Conservation (phyloP, 805 yeast species). For the Ogataea henricii region DNA sequence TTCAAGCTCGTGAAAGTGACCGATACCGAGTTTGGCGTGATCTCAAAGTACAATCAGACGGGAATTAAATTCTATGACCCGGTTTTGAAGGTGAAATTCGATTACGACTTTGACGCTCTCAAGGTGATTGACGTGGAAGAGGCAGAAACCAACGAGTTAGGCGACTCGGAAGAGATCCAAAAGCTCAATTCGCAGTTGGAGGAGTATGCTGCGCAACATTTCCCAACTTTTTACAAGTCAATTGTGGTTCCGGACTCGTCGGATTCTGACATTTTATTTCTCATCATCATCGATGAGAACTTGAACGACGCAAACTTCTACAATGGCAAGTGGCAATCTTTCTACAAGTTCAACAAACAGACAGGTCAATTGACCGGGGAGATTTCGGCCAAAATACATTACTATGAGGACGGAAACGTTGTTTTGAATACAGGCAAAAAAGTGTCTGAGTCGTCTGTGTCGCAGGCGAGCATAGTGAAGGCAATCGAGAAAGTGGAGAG, state of each 20-base stretch:
- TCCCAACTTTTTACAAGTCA: constrained; percentile 55
- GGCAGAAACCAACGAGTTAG: constrained; percentile 8
- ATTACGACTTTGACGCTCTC: constrained; percentile 55
- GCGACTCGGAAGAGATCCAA: constrained; percentile 14
- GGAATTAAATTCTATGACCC: constrained; percentile 61
- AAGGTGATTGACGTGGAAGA: constrained; percentile 55
- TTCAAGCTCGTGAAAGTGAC: constrained; percentile 35
- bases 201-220: constrained; percentile 64
- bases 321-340: constrained; percentile 87
- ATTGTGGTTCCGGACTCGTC: constrained; percentile 42
- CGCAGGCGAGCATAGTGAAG: constrained; percentile 37
- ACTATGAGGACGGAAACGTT: constrained; percentile 95
- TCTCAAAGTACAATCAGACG: constrained; percentile 51
- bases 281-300: constrained; percentile 71
- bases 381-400: constrained; percentile 76
- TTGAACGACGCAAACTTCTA: constrained; percentile 76
- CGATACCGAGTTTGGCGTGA: constrained; percentile 34
- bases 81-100: constrained; percentile 47
- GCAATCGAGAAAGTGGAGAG: constrained; percentile 60
- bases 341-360: constrained; percentile 47
- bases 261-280: constrained; percentile 35
- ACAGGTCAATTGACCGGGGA: constrained; percentile 48
- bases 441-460: constrained; percentile 31
- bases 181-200: constrained; percentile 36
- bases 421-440: constrained; percentile 56